A percentile compares a stretch with the other conserved stretches of the same genome.
phyloP scores from a whole-genome alignment of 2,329 filamentous ascomycete genomes.

The Bertia moriformis region DNA sequence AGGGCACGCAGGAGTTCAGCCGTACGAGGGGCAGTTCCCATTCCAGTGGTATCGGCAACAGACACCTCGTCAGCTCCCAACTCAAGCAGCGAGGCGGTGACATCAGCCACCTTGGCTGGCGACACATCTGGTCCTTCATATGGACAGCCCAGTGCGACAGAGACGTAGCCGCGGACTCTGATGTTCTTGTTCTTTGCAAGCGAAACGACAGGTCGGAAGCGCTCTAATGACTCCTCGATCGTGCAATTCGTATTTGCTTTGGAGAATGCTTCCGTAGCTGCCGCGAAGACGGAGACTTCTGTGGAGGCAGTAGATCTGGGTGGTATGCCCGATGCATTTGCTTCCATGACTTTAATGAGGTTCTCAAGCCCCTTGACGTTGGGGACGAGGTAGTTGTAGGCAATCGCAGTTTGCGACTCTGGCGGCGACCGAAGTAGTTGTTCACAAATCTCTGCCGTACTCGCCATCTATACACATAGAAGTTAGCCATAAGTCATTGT shows the following conservation, averaged over 20 bases:
- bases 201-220: slow-evolving; percentile 40
- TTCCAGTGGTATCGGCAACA: slow-evolving; percentile 52
- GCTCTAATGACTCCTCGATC: slow-evolving; percentile 43
- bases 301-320: slow-evolving; percentile 17
- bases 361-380: slow-evolving; percentile 47
- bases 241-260: slow-evolving; percentile 53
- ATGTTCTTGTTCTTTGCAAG: slow-evolving; percentile 37
- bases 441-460: slow-evolving; percentile 44
- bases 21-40: slow-evolving; percentile 50
- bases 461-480: slow-evolving; percentile 41
- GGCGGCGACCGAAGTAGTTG: slow-evolving; percentile 33
- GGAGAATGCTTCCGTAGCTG: slow-evolving; percentile 50
- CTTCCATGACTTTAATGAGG: slow-evolving; percentile 35
- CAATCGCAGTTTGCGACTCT: slow-evolving; percentile 30
- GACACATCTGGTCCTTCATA: slow-evolving; percentile 49
- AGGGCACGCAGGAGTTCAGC: slow-evolving; percentile 40
- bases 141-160: slow-evolving; percentile 47
- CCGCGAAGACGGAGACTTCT: slow-evolving; percentile 49
- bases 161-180: slow-evolving; percentile 49
- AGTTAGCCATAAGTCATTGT: no score
- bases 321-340: slow-evolving; percentile 13
- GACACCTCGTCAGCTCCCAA: slow-evolving; percentile 54
- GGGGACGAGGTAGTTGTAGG: slow-evolving; percentile 52
- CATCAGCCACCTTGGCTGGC: slow-evolving; percentile 42
- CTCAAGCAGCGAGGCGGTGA: slow-evolving; percentile 43